These are phyloP conservation scores for Colletotrichum caudatum DNA, from an alignment of 2,329 filamentous ascomycete species.

Conservation along the genomic window DNA sequence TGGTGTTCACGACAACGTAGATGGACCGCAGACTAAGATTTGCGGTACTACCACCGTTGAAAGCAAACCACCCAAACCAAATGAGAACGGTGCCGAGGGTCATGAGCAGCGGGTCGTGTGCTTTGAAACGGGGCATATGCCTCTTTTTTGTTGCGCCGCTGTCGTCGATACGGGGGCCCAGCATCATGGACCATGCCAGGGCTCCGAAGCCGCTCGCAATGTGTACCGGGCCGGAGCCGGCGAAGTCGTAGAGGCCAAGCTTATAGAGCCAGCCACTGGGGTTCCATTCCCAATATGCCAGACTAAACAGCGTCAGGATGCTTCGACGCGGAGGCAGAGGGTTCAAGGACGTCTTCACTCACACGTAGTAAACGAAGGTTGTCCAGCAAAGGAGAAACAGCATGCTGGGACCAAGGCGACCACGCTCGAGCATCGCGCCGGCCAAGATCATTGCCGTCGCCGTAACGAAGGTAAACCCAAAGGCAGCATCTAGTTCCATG, in stretches of 20 bases:
- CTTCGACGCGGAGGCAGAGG: not conserved
- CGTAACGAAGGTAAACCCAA: slow-evolving; percentile 54
- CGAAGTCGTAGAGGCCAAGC: slow-evolving; percentile 70
- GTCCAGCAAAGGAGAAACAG: slow-evolving; percentile 74
- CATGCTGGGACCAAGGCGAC: slow-evolving; percentile 60
- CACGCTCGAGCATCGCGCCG: slow-evolving; percentile 54
- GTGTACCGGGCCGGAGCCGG: slow-evolving; percentile 73
- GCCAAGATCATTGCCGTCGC: slow-evolving; percentile 56
- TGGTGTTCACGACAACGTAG: slow-evolving; percentile 69
- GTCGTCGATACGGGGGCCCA: slow-evolving; percentile 67
- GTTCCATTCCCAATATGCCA: slow-evolving; percentile 78
- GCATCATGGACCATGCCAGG: slow-evolving; percentile 72
- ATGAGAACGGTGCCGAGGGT: slow-evolving; percentile 74
- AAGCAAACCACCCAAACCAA: slow-evolving; percentile 72
- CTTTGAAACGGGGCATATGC: slow-evolving; percentile 55
- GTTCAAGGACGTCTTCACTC: slow-evolving; percentile 9
- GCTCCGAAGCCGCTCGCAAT: slow-evolving; percentile 73
- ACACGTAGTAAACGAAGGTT: slow-evolving; percentile 70
- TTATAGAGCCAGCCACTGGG: slow-evolving; percentile 74
- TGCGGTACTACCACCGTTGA: slow-evolving; percentile 62
- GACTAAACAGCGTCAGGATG: slow-evolving; percentile 47
- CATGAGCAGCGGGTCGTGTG: slow-evolving; percentile 73
- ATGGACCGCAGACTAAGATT: slow-evolving; percentile 65
- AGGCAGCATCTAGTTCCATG: slow-evolving; percentile 47
- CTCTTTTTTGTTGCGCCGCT: slow-evolving; percentile 60